phyloP scores from a whole-genome alignment of 2,329 filamentous ascomycete species.

The Fonsecaea monophora region DNA sequence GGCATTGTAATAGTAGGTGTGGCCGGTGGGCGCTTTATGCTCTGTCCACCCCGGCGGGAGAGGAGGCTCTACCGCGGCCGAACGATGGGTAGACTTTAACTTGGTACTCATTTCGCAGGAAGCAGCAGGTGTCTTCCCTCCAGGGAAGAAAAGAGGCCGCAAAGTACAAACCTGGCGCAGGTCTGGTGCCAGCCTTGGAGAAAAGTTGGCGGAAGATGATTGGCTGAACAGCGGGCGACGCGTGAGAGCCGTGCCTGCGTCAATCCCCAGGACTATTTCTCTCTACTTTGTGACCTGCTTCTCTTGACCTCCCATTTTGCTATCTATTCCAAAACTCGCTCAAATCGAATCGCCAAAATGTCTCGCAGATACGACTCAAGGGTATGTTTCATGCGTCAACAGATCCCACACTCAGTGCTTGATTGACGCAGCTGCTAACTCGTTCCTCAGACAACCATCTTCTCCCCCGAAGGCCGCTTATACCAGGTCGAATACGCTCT shows the following conservation, averaged over 20 bases:
- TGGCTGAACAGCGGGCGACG: slow-evolving; percentile 30
- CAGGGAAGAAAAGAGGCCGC: background rate
- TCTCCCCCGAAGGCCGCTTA: slow-evolving; percentile 96
- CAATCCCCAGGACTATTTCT: slow-evolving; percentile 12
- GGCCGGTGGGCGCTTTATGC: slow-evolving; percentile 82
- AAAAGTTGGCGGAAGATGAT: slow-evolving; percentile 24
- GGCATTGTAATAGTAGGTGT: slow-evolving; percentile 86
- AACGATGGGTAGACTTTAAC: slow-evolving; percentile 79
- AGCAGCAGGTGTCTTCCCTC: background rate
- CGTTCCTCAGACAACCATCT: slow-evolving; percentile 85
- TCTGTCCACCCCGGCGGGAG: slow-evolving; percentile 88
- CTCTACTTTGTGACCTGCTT: slow-evolving; percentile 7
- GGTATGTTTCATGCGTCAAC: slow-evolving; percentile 62
- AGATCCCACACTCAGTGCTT: background rate
- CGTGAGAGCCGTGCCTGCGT: slow-evolving; percentile 34
- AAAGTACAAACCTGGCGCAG: background rate
- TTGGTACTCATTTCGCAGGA: slow-evolving; percentile 51
- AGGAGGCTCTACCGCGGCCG: slow-evolving; percentile 56
- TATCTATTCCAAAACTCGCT: slow-evolving; percentile 8
- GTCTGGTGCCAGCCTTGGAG: slow-evolving; percentile 8
- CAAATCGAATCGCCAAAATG: slow-evolving; percentile 63
- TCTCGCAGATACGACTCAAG: slow-evolving; percentile 97
- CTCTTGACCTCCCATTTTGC: slow-evolving; percentile 7
- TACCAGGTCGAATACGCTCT: slow-evolving; percentile 99
- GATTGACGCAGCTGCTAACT: slow-evolving; percentile 37